phyloP scores from a whole-genome alignment of 371 early-diverging fungal species.

The Mucor velutinosus region DNA sequence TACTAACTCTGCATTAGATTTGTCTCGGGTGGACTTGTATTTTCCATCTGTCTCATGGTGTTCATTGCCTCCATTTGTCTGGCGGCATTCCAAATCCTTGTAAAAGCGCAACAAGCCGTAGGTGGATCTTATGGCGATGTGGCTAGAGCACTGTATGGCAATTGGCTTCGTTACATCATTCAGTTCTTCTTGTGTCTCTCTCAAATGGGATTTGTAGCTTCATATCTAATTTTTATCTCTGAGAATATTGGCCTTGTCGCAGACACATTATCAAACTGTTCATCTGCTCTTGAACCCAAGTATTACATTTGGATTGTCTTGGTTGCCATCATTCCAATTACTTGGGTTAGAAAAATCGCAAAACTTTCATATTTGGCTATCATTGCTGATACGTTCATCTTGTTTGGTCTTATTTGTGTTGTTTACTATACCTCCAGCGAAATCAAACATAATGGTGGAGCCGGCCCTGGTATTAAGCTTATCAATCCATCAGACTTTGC shows the following conservation, averaged over 20 bases:
- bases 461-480: slow-evolving; percentile 41
- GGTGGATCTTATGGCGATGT: slow-evolving; percentile 83
- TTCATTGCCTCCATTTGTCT: slow-evolving; percentile 35
- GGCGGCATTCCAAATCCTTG: slow-evolving; percentile 36
- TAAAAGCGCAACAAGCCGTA: slow-evolving; percentile 38
- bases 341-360: slow-evolving; percentile 78
- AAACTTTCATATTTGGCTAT: slow-evolving; percentile 71
- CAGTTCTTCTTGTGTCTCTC: slow-evolving; percentile 72
- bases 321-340: slow-evolving; percentile 73
- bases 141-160: slow-evolving; percentile 71
- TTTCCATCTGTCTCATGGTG: slow-evolving; percentile 40
- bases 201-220: slow-evolving; percentile 82
- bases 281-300: slow-evolving; percentile 46
- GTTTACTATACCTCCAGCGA: slow-evolving; percentile 62
- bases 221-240: slow-evolving; percentile 85
- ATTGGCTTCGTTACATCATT: slow-evolving; percentile 61
- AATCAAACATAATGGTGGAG: slow-evolving; percentile 56
- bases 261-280: slow-evolving; percentile 62
- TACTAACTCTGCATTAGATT: slow-evolving; percentile 34
- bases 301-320: slow-evolving; percentile 73
- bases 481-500: slow-evolving; percentile 61
- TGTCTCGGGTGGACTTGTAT: slow-evolving; percentile 41
- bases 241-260: slow-evolving; percentile 75
- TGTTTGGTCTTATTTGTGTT: slow-evolving; percentile 74
- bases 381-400: slow-evolving; percentile 81